Conservation (phyloP, 371 early-diverging fungal genomes). For the Rhizopus arrhizus region DNA sequence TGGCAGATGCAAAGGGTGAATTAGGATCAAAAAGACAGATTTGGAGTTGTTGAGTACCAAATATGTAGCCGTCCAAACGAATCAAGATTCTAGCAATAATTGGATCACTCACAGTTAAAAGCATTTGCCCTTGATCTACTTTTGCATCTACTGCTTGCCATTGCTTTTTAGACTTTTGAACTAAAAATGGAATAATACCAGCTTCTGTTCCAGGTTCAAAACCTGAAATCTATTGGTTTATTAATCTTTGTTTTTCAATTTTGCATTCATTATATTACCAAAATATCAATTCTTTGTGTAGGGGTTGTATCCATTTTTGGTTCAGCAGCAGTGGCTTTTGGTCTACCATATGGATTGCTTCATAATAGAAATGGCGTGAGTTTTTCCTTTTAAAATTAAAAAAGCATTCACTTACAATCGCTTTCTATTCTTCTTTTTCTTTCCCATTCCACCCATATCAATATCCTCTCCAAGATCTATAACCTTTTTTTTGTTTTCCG, state of each 20-base stretch:
- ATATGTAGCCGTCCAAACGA: constrained; percentile 51
- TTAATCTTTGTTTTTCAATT: not conserved
- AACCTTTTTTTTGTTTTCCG: constrained; percentile 22
- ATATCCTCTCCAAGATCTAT: constrained; percentile 36
- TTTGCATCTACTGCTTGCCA: constrained; percentile 47
- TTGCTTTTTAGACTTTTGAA: constrained; percentile 43
- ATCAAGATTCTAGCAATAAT: constrained; percentile 38
- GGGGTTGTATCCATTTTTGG: constrained; percentile 12
- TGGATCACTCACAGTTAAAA: constrained; percentile 39
- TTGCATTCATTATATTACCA: constrained; percentile 22
- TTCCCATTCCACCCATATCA: constrained; percentile 38
- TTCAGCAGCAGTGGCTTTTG: constrained; percentile 13
- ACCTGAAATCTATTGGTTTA: constrained; percentile 29
- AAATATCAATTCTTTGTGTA: constrained; percentile 29
- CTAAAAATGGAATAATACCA: constrained; percentile 37
- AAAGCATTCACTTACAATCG: constrained; percentile 30
- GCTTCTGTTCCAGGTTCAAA: constrained; percentile 41
- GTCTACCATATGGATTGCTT: constrained; percentile 42
- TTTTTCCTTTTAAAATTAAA: not conserved
- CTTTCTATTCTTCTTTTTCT: constrained; percentile 30
- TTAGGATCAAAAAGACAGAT: constrained; percentile 27
- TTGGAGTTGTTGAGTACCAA: constrained; percentile 37
- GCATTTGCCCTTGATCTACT: constrained; percentile 35
- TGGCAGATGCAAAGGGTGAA: constrained; percentile 17
- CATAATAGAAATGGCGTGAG: not conserved